Conservation (phyloP, 2,329 filamentous ascomycete genomes). For the Colletotrichum sp. region DNA sequence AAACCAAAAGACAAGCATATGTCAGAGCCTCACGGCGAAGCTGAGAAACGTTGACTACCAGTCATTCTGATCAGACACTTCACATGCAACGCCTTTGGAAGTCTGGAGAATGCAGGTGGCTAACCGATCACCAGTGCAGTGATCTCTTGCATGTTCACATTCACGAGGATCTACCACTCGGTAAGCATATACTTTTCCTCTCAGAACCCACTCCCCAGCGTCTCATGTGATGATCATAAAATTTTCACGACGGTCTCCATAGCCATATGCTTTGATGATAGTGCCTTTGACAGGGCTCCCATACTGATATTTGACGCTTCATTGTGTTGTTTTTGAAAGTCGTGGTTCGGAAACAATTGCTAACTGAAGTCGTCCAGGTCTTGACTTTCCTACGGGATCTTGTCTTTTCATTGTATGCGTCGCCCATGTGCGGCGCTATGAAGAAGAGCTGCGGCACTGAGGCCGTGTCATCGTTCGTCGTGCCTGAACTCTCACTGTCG, state of each 20-base stretch:
- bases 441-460: not conserved
- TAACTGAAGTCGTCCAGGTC: constrained; percentile 11
- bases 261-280: constrained; percentile 26
- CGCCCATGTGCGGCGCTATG: not conserved
- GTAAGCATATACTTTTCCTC: not conserved
- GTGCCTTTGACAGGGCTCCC: constrained; percentile 24
- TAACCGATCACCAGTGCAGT: not conserved
- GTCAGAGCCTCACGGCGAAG: constrained; percentile 25
- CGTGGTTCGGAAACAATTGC: not conserved
- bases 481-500: not conserved
- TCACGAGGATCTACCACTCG: not conserved
- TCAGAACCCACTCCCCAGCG: not conserved
- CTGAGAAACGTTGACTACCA: constrained; percentile 23
- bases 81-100: not conserved
- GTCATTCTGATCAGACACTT: constrained; percentile 21
- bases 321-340: not conserved
- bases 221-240: constrained; percentile 23
- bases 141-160: not conserved
- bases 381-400: not conserved
- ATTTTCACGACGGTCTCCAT: constrained; percentile 26
- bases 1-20: constrained; percentile 27
- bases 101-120: not conserved
- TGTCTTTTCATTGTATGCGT: not conserved
- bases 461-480: not conserved
- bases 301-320: constrained; percentile 21